A percentile compares a stretch with the other conserved stretches of the same genome.
These are phyloP conservation scores for Lentinula aciculospora DNA, from an alignment of 768 basidiomycete genomes.

Conservation along the genomic window DNA sequence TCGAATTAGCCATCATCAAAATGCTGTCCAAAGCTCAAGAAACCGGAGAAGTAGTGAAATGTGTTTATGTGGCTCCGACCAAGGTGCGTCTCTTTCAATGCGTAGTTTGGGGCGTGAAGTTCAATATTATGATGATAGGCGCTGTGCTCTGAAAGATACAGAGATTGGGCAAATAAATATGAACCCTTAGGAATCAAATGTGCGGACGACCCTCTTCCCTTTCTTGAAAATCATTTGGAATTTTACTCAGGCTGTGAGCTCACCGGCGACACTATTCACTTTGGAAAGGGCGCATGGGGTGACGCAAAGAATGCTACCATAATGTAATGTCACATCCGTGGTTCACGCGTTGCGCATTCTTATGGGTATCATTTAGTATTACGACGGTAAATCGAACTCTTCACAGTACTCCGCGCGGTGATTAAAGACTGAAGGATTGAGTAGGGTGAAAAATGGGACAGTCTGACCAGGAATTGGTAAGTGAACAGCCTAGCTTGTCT, in stretches of 20 bases:
- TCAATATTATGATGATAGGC: constrained; percentile 43
- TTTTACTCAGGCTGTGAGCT: constrained; percentile 69
- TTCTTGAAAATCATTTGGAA: not conserved
- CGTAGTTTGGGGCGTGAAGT: not conserved
- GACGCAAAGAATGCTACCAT: constrained; percentile 73
- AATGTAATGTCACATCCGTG: constrained; percentile 47
- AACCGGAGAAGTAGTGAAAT: constrained; percentile 42
- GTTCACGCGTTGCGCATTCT: not conserved
- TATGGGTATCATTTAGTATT: constrained; percentile 37
- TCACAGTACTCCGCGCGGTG: not conserved
- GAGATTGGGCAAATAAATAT: constrained; percentile 85
- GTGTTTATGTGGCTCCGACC: constrained; percentile 91
- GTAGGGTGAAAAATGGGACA: constrained; percentile 96
- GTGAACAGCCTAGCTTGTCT: not conserved
- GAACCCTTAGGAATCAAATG: constrained; percentile 71
- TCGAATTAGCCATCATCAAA: constrained; percentile 85
- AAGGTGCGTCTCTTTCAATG: constrained; percentile 46
- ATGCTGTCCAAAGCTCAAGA: constrained; percentile 46
- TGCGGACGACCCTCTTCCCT: constrained; percentile 22
- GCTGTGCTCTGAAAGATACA: constrained; percentile 76
- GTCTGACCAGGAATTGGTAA: constrained; percentile 83
- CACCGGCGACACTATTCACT: constrained; percentile 83
- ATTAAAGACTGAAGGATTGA: not conserved
- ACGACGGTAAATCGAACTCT: constrained; percentile 57
- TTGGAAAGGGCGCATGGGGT: constrained; percentile 62